Conservation (phyloP, 2,329 filamentous ascomycete species). For the Aspergillus flavus region DNA sequence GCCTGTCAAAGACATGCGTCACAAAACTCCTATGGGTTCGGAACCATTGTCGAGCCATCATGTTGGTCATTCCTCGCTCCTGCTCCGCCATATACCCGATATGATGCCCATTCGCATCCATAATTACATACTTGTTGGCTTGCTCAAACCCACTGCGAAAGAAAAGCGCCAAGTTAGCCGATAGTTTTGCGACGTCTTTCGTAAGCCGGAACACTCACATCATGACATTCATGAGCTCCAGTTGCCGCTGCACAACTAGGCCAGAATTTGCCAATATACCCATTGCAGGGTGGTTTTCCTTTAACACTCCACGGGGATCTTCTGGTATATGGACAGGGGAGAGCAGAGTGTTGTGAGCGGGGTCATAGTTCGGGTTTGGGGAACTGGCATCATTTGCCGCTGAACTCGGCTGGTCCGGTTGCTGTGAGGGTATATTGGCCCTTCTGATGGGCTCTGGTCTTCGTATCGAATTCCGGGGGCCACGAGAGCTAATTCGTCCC, state of each 20-base stretch:
- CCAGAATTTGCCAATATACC: constrained; percentile 62
- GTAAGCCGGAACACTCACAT: constrained; percentile 40
- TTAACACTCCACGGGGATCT: constrained; percentile 62
- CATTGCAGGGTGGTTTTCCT: constrained; percentile 59
- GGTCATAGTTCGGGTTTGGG: constrained; percentile 44
- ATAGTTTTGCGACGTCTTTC: not conserved
- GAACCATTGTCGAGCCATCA: constrained; percentile 62
- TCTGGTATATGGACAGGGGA: constrained; percentile 64
- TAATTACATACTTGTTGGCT: constrained; percentile 66
- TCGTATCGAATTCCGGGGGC: constrained; percentile 34
- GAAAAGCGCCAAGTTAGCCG: constrained; percentile 8
- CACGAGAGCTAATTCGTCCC: constrained; percentile 27
- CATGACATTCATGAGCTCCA: constrained; percentile 68
- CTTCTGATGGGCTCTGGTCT: constrained; percentile 26
- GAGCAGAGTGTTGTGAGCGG: constrained; percentile 53
- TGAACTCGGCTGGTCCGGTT: constrained; percentile 10
- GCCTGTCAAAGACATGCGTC: constrained; percentile 64
- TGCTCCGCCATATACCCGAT: constrained; percentile 67
- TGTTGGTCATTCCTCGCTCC: constrained; percentile 60
- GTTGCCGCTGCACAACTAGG: constrained; percentile 63
- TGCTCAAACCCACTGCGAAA: constrained; percentile 62
- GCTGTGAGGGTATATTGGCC: constrained; percentile 9
- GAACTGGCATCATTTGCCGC: constrained; percentile 34
- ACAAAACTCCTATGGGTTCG: constrained; percentile 66
- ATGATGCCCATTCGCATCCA: constrained; percentile 65